Base-by-base conservation (phyloP, 179 eudicot genomes). In the Amaranthus tricolor region DNA sequence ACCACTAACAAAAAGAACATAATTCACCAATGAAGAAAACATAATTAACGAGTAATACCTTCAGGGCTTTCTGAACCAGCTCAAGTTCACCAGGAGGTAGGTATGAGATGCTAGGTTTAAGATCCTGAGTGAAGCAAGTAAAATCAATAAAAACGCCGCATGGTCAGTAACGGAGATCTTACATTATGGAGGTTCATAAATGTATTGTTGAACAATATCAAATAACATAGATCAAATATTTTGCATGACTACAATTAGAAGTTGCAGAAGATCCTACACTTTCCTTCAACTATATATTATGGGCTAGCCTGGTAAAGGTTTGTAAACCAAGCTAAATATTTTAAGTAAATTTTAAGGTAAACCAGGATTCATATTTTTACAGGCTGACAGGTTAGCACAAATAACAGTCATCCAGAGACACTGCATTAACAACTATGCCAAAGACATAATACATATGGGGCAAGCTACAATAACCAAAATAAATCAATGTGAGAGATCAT, bases 11-110 rank as follows among this genome's bases (percentile, higher is more conserved):
- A 43, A 8, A 57, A 64, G 21, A 24, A 51, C 47, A 55, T 9
- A 17, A 31, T n/a, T 77, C 13, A 50, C 21, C 47, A 74, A 6
- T 11, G 61, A 80, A 50, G 47, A 73, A 73, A 15, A 63, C 13
- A 31, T 16, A 40, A 72, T 50, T 19, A 5, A 60, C 49, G 74
- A 70, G 70, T 72, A 24, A 75, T 86, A 96, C 99, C 92, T 85
- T 82, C 43, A 96, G 87, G 78, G 99, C 94, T 72, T 80, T 82
- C 50, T 78, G 89, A 71, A 96, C 97, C 88, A 87, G 77, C 56
- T 85, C 84, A 74, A 91, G 88, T 86, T 96, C 97, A 78, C 79
- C 80, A 21, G 81, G 84, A 11, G 89, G 82, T 72, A 96, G 96
- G 85, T 96, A 96, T 70, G 88, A 85, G 44, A 96, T 87, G 69